These are phyloP conservation scores for Cymbopogon citratus DNA, from an alignment of 176 grass and related monocot species.

Conservation along the genomic window DNA sequence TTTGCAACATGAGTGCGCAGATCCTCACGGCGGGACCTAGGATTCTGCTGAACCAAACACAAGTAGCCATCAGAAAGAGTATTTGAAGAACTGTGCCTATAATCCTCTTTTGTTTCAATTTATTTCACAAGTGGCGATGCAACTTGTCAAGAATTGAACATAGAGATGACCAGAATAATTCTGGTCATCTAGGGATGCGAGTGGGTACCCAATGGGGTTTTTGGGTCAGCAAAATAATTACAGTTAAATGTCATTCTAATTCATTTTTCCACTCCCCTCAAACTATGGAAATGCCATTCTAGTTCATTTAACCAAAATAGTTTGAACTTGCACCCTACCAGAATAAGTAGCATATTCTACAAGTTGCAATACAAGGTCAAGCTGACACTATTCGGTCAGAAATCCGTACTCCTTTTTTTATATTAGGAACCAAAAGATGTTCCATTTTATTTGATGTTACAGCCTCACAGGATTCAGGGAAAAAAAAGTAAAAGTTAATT, in stretches of 20 bases:
- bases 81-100: neutral
- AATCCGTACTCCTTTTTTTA: neutral
- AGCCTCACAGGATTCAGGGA: neutral
- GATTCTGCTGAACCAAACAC: slow-evolving; percentile 64
- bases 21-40: slow-evolving; percentile 84
- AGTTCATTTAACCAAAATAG: neutral
- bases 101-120: slow-evolving; percentile 3
- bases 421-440: neutral
- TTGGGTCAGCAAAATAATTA: neutral
- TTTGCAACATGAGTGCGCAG: slow-evolving; percentile 84
- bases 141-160: neutral
- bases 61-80: slow-evolving; percentile 13
- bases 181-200: neutral
- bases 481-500: neutral
- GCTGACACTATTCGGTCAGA: neutral
- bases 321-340: neutral
- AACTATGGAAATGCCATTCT: neutral
- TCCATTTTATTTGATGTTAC: neutral
- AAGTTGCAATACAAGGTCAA: slow-evolving; percentile 10
- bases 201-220: neutral
- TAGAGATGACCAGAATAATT: slow-evolving; percentile 11
- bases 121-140: neutral
- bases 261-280: neutral
- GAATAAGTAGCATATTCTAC: slow-evolving; percentile 11
- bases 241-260: neutral